phyloP scores from a whole-genome alignment of 139 green algal species.

The Chlorella sp. region DNA sequence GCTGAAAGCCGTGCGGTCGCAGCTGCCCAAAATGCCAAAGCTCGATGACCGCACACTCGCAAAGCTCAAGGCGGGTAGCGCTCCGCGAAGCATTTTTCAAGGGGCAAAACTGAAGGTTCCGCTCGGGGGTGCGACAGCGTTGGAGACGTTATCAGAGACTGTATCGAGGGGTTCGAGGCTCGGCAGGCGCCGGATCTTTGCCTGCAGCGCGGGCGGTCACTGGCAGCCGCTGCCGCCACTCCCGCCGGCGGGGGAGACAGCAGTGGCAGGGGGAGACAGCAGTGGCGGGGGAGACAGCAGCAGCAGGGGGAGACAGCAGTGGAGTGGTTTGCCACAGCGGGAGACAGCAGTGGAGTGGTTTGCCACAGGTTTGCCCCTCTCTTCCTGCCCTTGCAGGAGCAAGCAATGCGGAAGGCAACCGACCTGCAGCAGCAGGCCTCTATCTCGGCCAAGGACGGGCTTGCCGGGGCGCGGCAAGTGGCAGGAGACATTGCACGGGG shows the following conservation, averaged over 20 bases:
- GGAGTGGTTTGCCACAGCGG: too few relatives aligned
- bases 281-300: too few relatives aligned
- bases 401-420: not conserved
- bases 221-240: not conserved
- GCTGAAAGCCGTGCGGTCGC: not conserved
- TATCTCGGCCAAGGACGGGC: conserved; percentile 17
- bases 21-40: not conserved
- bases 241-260: too few relatives aligned
- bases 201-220: not conserved
- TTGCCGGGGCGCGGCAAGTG: conserved; percentile 6
- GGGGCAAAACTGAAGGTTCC: too few relatives aligned
- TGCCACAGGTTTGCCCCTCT: too few relatives aligned
- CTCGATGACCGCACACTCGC: not conserved
- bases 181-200: not conserved
- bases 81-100: too few relatives aligned
- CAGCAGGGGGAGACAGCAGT: too few relatives aligned
- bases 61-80: conserved; percentile 4
- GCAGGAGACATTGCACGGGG: conserved; percentile 6
- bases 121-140: too few relatives aligned
- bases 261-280: too few relatives aligned
- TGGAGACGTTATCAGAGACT: too few relatives aligned
- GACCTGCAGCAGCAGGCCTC: conserved; percentile 22
- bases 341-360: too few relatives aligned
- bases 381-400: not conserved
- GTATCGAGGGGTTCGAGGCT: not conserved